Evolutionary conservation across 106 monocot species (phyloP).

Genomic region (Apostasia shenzhenica): DNA sequence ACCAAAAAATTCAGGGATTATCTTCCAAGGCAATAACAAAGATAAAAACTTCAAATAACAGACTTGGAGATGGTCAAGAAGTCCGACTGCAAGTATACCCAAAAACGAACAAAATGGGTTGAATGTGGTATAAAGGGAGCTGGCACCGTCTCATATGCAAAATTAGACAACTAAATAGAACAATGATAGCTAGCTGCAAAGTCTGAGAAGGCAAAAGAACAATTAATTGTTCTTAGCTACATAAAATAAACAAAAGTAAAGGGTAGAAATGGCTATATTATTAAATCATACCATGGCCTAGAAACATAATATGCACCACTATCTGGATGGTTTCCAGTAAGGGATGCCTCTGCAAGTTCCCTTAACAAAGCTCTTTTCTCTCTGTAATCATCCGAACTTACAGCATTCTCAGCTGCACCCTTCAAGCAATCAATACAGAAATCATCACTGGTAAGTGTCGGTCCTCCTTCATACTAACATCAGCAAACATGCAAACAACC

Average conservation of each 20-base stretch:
- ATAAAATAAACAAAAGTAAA: not conserved
- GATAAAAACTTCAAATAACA: no score
- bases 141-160: no score
- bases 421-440: conserved; percentile 71
- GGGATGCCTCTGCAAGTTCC: conserved; percentile 65
- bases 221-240: not conserved
- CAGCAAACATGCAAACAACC: not conserved
- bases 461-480: conserved; percentile 27
- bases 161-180: not conserved
- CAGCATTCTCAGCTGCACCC: conserved; percentile 46
- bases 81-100: no score
- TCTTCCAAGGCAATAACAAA: no score
- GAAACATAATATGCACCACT: conserved; percentile 75
- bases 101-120: no score
- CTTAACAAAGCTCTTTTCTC: conserved; percentile 66
- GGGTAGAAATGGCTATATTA: not conserved
- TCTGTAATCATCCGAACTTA: conserved; percentile 70
- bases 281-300: conserved; percentile 57
- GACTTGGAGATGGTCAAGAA: no score
- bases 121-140: no score
- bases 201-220: not conserved
- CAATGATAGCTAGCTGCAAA: not conserved
- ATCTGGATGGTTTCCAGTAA: conserved; percentile 59
- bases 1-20: no score
- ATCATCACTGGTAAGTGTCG: conserved; percentile 53